Evolutionary conservation across 1,284 basidiomycete species (phyloP).

Genomic region (Ceratobasidium papillatum): DNA sequence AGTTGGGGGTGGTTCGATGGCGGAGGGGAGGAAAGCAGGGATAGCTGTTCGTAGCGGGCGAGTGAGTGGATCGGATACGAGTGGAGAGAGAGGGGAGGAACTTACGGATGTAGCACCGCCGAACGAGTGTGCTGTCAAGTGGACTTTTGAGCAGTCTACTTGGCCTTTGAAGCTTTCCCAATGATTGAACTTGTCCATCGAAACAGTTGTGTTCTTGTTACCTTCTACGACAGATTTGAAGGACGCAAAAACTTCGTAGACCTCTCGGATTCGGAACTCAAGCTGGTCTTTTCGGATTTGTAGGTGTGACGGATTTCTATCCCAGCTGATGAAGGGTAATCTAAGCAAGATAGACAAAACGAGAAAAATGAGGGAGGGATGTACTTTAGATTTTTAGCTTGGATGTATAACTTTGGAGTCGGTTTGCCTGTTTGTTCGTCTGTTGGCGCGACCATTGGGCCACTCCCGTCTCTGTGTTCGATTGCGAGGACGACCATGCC

Average conservation of each 20-base stretch:
- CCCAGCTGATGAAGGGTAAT: slow-evolving; percentile 35
- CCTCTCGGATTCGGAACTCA: slow-evolving; percentile 68
- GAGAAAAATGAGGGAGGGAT: slow-evolving; percentile 47
- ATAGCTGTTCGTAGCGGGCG: slow-evolving; percentile 18
- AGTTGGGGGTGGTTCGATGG: slow-evolving; percentile 55
- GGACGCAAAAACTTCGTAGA: slow-evolving; percentile 63
- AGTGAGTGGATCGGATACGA: neutral
- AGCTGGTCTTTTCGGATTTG: slow-evolving; percentile 71
- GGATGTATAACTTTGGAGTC: slow-evolving; percentile 55
- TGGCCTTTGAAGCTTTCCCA: slow-evolving; percentile 57
- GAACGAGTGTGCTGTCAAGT: slow-evolving; percentile 77
- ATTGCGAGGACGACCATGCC: slow-evolving; percentile 80
- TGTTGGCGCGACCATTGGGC: slow-evolving; percentile 54
- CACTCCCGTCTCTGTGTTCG: slow-evolving; percentile 81
- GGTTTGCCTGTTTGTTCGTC: slow-evolving; percentile 40
- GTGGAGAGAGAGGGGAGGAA: slow-evolving; percentile 46
- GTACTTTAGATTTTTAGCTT: slow-evolving; percentile 62
- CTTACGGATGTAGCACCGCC: slow-evolving; percentile 76
- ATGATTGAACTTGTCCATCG: slow-evolving; percentile 51
- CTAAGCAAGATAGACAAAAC: slow-evolving; percentile 20
- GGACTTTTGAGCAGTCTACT: slow-evolving; percentile 58
- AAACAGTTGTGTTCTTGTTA: neutral
- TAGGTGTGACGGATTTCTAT: slow-evolving; percentile 46
- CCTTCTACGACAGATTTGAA: slow-evolving; percentile 48
- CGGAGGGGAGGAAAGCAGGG: slow-evolving; percentile 53